Conservation (phyloP, 2,329 filamentous ascomycete species). For the Aspergillus ochraceus region DNA sequence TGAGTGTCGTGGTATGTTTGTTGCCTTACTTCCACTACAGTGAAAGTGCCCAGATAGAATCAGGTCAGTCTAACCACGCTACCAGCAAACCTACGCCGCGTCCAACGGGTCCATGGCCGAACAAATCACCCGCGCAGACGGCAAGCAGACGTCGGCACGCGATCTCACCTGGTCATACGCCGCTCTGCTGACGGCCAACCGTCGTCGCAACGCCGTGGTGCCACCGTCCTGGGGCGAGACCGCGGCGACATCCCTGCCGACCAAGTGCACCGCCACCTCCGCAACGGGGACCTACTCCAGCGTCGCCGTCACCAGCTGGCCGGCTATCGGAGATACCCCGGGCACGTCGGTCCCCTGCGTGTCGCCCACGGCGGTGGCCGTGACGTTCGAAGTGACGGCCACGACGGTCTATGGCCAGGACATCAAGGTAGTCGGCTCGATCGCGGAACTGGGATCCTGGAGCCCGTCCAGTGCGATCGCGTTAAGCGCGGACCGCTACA, state of each 20-base stretch:
- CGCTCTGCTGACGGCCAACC: constrained; percentile 39
- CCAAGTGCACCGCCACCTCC: constrained; percentile 30
- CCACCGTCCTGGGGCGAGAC: constrained; percentile 37
- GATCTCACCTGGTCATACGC: constrained; percentile 50
- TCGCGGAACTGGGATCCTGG: constrained; percentile 64
- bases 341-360: constrained; percentile 18
- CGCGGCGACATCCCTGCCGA: constrained; percentile 32
- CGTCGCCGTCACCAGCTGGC: constrained; percentile 35
- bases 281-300: constrained; percentile 34
- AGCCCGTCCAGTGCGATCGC: constrained; percentile 54
- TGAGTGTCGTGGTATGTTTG: constrained; percentile 43
- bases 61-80: not conserved
- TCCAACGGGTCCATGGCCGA: constrained; percentile 38
- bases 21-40: not conserved
- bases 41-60: no score
- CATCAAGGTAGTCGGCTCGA: constrained; percentile 65
- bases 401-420: constrained; percentile 63
- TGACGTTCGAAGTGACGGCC: constrained; percentile 63
- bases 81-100: constrained; percentile 26
- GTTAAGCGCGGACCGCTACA: constrained; percentile 62
- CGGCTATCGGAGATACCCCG: constrained; percentile 19
- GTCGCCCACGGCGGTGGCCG: constrained; percentile 49
- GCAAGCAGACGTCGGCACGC: constrained; percentile 37
- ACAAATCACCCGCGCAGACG: constrained; percentile 39
- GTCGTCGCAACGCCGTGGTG: constrained; percentile 33